These are phyloP conservation scores for Rubus parviflorus DNA, from an alignment of 306 rosid genomes.

Conservation along the genomic window DNA sequence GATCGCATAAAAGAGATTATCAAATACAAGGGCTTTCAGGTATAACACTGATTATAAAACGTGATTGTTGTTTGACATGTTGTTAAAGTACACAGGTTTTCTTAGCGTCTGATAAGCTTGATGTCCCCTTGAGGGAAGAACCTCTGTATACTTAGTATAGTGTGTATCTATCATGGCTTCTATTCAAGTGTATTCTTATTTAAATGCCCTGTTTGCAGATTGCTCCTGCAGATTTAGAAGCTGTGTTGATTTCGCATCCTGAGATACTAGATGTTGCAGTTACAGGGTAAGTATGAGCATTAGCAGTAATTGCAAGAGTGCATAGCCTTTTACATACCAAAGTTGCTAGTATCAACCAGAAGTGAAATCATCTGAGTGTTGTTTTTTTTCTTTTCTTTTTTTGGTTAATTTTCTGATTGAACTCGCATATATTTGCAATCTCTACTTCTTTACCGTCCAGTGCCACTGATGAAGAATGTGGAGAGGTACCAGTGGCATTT, in stretches of 20 bases:
- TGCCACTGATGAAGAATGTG: slow-evolving; percentile 55
- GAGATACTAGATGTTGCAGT: slow-evolving; percentile 49
- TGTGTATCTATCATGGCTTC: background rate
- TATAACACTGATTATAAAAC: background rate
- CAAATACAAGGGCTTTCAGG: slow-evolving; percentile 90
- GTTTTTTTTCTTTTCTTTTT: background rate
- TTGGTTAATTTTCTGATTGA: background rate
- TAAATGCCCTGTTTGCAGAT: slow-evolving; percentile 21
- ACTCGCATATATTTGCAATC: background rate
- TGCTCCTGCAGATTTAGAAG: slow-evolving; percentile 57
- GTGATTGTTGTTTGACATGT: background rate
- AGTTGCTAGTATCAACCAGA: background rate
- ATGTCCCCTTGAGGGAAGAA: background rate
- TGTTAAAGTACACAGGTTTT: background rate
- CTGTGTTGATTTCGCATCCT: slow-evolving; percentile 44
- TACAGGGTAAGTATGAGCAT: slow-evolving; percentile 19
- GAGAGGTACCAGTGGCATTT: slow-evolving; percentile 84
- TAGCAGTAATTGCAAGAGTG: background rate
- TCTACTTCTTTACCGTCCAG: background rate
- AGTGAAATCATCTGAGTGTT: background rate
- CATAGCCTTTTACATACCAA: background rate
- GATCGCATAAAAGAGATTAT: slow-evolving; percentile 90
- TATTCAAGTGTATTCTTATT: background rate
- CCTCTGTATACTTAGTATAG: background rate
- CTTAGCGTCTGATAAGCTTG: background rate